Conservation (phyloP, 2,329 filamentous ascomycete species). For the Pseudopithomyces chartarum region DNA sequence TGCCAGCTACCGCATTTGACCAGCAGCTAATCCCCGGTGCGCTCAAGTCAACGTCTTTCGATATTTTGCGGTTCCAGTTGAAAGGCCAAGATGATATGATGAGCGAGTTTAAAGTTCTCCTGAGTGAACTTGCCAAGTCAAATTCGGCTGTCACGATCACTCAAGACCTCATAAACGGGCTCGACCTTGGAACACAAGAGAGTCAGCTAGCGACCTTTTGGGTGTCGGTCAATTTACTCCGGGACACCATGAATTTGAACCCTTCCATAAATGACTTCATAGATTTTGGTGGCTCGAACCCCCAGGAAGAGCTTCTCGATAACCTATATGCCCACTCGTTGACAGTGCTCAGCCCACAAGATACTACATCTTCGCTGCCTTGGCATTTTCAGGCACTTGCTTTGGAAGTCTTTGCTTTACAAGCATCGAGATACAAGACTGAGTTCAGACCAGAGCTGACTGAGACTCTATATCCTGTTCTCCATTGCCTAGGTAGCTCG, state of each 20-base stretch:
- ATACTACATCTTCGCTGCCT: conserved; percentile 53
- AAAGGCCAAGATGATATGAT: conserved; percentile 72
- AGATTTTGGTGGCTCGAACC: conserved; percentile 51
- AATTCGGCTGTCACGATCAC: conserved; percentile 58
- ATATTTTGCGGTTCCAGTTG: conserved; percentile 61
- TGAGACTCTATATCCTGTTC: conserved; percentile 88
- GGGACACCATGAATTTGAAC: conserved; percentile 58
- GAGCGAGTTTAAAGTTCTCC: conserved; percentile 62
- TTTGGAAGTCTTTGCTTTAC: conserved; percentile 78
- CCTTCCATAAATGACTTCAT: conserved; percentile 70
- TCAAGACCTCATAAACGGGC: conserved; percentile 66
- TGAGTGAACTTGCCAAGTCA: conserved; percentile 60
- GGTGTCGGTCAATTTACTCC: conserved; percentile 75
- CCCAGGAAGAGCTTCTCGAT: conserved; percentile 50
- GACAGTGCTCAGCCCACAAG: conserved; percentile 58
- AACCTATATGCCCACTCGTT: conserved; percentile 75
- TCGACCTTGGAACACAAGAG: conserved; percentile 63
- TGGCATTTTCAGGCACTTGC: conserved; percentile 80
- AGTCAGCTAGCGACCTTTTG: conserved; percentile 75
- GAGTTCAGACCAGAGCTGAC: conserved; percentile 85
- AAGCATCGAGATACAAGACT: conserved; percentile 68
- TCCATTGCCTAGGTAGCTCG: conserved; percentile 80
- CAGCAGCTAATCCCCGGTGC: conserved; percentile 22
- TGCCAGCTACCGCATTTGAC: conserved; percentile 11
- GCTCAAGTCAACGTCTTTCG: conserved; percentile 52